Base-by-base conservation (phyloP, 2,329 filamentous ascomycete species). In the Coniella vitis region DNA sequence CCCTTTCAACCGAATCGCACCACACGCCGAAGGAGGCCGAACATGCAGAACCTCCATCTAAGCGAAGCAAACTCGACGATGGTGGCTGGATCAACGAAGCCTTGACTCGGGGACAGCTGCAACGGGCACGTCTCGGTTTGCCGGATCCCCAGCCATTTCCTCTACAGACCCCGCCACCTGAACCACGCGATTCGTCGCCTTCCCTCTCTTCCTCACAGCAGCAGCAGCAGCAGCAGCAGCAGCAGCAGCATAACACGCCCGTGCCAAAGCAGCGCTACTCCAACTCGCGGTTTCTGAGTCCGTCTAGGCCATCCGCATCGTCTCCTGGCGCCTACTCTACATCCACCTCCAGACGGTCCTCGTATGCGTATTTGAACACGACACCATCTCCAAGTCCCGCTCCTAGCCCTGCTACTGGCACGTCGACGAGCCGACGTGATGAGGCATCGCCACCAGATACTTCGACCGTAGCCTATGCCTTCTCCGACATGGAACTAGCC, bases 321-420 rank as follows among this genome's bases (percentile, higher is more conserved):
- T 29, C 25, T 29, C 25, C 44, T 10, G 14, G 22, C 20, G 14
- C 38, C 9, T 37, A 31, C 22, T 46, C 44, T 4, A 29, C 36
- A 39, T 9, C 35, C 12, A 16, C 19, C 12, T 46, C 43, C 14
- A 43, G 43, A 1, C 49, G 47, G 9, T 37, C 47, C 7, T 53
- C 51, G 5, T 47, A 44, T 36, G 35, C 35, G 2, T 45, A 29
- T 19, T 50, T 44, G 25, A 16, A 21, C 21, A 32, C 34, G 14
- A 37, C 31, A 16, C 35, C 41, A 12, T 37, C 36, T n/a, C 43
- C 17, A 10, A 50, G 51, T 19, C 51, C 51, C n/a, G 43, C 14
- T 19, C 31, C 39, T 34, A 50, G 20, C 36, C 31, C 36, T 19
- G 29, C 14, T 10, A 44, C 17, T 13, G 20, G 25, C 14, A 17